Evolutionary conservation across 2,329 filamentous ascomycete species (phyloP), one percentile per base, ranked within the genome.

Genomic region (Aspergillus calidoustus): DNA sequence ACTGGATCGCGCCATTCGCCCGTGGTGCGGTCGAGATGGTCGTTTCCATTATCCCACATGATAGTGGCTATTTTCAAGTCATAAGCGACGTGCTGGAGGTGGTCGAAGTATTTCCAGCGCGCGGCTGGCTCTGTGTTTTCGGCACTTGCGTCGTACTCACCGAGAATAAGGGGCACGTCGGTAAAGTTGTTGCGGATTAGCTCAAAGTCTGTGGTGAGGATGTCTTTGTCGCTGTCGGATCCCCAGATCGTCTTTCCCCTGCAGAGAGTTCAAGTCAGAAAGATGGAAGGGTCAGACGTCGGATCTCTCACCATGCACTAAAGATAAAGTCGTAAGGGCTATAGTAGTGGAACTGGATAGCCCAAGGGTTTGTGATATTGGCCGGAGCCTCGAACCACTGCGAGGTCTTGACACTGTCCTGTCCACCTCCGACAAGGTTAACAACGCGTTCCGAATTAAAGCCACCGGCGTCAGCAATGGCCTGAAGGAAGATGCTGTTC

Each of bases 161-260:
- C 85, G 13, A 88, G 79, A 2, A 88, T 70, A 2, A 87, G 74
- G 0, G 86, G 85, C 1, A 87, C 74, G 41, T 82, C 77, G 2
- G 81, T 83, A 67, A 87, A 87, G 68, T 86, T 87, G 8, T 77
- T 77, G 1, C 84, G 79, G 7, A 87, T 79, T 41, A 79, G 74
- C 22, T 78, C 71, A 34, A 88, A 78, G 58, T 87, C 86, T 6
- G 77, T 71, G 44, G 80, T 76, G 7, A 87, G 71, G 2, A 78
- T 52, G 2, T 79, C 74, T 68, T 85, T 84, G 68, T 88, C 85
- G 0, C 77, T 76, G 22, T 81, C 82, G 2, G 82, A 84, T 25
- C 86, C 85, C 85, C 84, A 87, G 54, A 82, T 84, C 0, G 86
- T 87, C 69, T 85, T 86, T 25, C 86, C 86, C 85, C 84, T 88